A percentile compares a stretch with the other conserved stretches of the same genome.
Conservation (phyloP, 108 stramenopile species). For the Phaeodactylum tricornutum region DNA sequence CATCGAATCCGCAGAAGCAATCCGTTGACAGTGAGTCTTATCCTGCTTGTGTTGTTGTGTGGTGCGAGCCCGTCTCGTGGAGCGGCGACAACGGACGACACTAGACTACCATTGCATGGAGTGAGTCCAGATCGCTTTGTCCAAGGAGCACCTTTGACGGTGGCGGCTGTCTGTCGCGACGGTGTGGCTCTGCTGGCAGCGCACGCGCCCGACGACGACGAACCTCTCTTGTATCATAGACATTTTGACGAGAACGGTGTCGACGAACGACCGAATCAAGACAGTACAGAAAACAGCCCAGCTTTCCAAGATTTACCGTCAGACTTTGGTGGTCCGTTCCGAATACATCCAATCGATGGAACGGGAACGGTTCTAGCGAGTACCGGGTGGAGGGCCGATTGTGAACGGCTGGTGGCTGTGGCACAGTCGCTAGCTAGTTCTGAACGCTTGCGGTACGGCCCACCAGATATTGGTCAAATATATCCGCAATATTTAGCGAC, state of each 20-base stretch:
- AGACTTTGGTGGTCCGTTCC: constrained; percentile 45
- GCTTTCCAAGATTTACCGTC: constrained; percentile 41
- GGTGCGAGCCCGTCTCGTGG: too few relatives aligned
- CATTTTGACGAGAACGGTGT: neutral
- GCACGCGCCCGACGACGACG: constrained; percentile 22
- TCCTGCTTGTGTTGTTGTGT: too few relatives aligned
- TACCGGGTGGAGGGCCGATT: constrained; percentile 71
- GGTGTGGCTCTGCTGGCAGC: constrained; percentile 48
- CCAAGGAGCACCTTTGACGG: constrained; percentile 42
- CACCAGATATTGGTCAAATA: constrained; percentile 10
- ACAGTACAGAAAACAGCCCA: neutral
- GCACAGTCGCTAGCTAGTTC: constrained; percentile 33
- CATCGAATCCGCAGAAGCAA: too few relatives aligned
- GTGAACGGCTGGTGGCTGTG: constrained; percentile 30
- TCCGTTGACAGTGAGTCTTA: too few relatives aligned
- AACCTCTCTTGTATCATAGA: constrained; percentile 14
- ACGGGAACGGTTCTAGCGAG: constrained; percentile 45
- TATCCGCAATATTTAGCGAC: constrained; percentile 43
- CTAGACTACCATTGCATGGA: constrained; percentile 1
- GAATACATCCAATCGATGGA: constrained; percentile 41
- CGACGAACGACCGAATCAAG: constrained; percentile 2
- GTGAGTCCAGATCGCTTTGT: constrained; percentile 40
- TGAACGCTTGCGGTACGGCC: constrained; percentile 16
- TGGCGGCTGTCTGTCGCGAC: constrained; percentile 52
- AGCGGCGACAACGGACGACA: too few relatives aligned